Evolutionary conservation across 352 stramenopile species (phyloP).

Genomic region (Pythium rishiriense): DNA sequence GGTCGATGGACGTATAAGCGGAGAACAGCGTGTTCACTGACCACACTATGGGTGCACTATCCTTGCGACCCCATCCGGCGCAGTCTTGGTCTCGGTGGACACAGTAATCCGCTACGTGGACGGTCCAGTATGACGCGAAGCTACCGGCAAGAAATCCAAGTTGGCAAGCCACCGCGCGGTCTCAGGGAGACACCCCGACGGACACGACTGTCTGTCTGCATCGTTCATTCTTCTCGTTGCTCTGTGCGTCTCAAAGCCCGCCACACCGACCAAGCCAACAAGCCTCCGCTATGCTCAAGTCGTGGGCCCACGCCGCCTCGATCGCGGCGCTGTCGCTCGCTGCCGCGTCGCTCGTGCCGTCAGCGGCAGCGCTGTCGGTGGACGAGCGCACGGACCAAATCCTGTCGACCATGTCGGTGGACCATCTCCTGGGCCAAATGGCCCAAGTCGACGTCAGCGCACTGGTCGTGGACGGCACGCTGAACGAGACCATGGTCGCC

Average conservation of each 20-base stretch:
- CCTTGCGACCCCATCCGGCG: neutral
- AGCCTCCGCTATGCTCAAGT: constrained; percentile 34
- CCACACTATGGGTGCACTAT: neutral
- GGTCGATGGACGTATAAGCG: too few relatives aligned
- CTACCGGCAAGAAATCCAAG: too few relatives aligned
- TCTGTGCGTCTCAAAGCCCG: neutral
- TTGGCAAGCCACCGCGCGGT: too few relatives aligned
- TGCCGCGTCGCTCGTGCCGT: constrained; percentile 28
- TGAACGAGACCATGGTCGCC: constrained; percentile 46
- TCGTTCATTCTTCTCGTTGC: neutral
- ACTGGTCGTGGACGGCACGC: constrained; percentile 48
- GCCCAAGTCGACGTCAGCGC: constrained; percentile 77
- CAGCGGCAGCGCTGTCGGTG: neutral
- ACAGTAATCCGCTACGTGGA: neutral
- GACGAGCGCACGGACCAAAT: constrained; percentile 52
- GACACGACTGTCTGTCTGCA: neutral
- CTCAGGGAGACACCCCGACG: too few relatives aligned
- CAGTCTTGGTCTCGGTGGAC: neutral
- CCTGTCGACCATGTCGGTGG: constrained; percentile 32
- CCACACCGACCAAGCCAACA: neutral
- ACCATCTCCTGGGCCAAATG: constrained; percentile 81
- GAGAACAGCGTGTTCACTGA: too few relatives aligned
- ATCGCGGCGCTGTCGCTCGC: constrained; percentile 30
- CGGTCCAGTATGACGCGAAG: neutral
- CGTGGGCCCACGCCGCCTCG: constrained; percentile 32